Evolutionary conservation across 2,329 filamentous ascomycete species (phyloP), one percentile per base, ranked within the genome.

Genomic region (Mariannaea sp.): DNA sequence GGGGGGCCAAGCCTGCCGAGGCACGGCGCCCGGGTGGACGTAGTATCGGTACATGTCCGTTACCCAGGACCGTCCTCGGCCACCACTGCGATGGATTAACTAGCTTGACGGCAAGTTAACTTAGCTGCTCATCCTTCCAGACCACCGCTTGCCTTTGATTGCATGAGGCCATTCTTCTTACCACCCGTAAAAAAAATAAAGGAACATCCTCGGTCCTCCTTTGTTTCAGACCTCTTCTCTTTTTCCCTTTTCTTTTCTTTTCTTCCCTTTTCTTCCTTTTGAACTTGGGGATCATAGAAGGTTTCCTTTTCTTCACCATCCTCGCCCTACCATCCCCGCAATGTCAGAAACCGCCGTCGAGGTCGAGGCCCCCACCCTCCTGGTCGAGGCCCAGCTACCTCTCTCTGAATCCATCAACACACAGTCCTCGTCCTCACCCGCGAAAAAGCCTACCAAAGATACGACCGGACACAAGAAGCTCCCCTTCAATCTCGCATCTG

Each of bases 271-370:
- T 10, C 14, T 44, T 38, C 13, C 33, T 39, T 16, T 41, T 9
- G n/a, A n/a, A n/a, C n/a, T n/a, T n/a, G n/a, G n/a, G n/a, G n/a
- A n/a, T n/a, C n/a, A n/a, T n/a, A n/a, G n/a, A n/a, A n/a, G n/a
- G n/a, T 20, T 38, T 29, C 51, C 27, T 5, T 13, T 30, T 35
- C 14, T 20, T 40, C 8, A 10, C 39, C 10, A 39, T 36, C 7
- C 16, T 20, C 13, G 29, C 13, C 9, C 16, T 5, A 1, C n/a
- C 12, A 3, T 9, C 24, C 17, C 56, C 58, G 55, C 49, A 49
- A 66, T 66, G 64, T 57, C 64, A 46, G 64, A 66, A 47, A 65
- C 63, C 42, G 55, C 58, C 39, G 39, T 57, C 47, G 61, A 66
- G 44, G 39, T 57, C 47, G 61, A 66, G 44, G 42, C 52, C 33